Evolutionary conservation across 2,329 filamentous ascomycete species (phyloP).

Genomic region (Colletotrichum spinosum): DNA sequence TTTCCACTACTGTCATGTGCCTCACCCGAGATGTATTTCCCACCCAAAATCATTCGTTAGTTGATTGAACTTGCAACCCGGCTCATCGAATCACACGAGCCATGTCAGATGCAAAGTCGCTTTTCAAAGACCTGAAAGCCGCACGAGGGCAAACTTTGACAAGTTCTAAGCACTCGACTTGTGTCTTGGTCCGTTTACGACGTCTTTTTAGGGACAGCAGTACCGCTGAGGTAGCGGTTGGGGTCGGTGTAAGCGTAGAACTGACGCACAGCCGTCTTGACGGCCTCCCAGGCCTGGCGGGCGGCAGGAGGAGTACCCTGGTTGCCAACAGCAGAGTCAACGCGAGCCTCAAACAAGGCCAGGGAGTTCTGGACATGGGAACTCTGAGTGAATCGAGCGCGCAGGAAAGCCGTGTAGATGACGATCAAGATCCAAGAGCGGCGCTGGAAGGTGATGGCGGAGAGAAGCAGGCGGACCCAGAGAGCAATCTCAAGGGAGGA

Average conservation of each 20-base stretch:
- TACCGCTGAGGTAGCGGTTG: slow-evolving; percentile 75
- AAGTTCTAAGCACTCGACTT: not conserved
- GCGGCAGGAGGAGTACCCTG: slow-evolving; percentile 87
- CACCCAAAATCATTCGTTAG: slow-evolving; percentile 14
- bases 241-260: slow-evolving; percentile 85
- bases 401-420: slow-evolving; percentile 92
- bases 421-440: slow-evolving; percentile 89
- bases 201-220: slow-evolving; percentile 62
- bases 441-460: slow-evolving; percentile 87
- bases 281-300: slow-evolving; percentile 81
- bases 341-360: slow-evolving; percentile 75
- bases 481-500: slow-evolving; percentile 88
- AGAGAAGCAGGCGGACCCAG: slow-evolving; percentile 84
- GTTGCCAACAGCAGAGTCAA: slow-evolving; percentile 85
- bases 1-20: slow-evolving; percentile 28
- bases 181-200: slow-evolving; percentile 45
- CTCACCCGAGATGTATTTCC: slow-evolving; percentile 11
- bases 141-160: not conserved
- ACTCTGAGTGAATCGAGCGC: slow-evolving; percentile 90
- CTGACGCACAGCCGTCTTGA: slow-evolving; percentile 80
- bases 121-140: not conserved
- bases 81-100: slow-evolving; percentile 32
- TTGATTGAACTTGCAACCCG: slow-evolving; percentile 28
- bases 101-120: slow-evolving; percentile 3
- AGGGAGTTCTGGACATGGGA: slow-evolving; percentile 90